phyloP scores from a whole-genome alignment of 305 asterid species.

The Fraxinus nigra region DNA sequence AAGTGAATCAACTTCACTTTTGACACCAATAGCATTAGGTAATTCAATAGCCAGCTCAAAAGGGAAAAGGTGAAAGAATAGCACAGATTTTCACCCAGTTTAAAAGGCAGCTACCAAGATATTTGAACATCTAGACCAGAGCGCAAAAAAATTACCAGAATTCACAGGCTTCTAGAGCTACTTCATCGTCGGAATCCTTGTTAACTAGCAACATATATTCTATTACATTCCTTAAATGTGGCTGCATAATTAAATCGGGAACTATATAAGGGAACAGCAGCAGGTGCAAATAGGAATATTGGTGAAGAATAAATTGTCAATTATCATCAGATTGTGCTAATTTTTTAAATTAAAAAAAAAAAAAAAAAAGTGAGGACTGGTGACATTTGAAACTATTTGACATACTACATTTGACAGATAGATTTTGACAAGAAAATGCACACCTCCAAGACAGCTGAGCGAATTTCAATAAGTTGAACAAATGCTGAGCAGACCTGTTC shows the following conservation, averaged over 20 bases:
- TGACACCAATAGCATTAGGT: neutral
- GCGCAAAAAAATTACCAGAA: conserved; percentile 59
- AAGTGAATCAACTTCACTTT: neutral
- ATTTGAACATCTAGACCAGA: neutral
- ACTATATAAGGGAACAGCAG: conserved; percentile 29
- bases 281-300: neutral
- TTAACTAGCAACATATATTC: conserved; percentile 90
- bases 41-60: neutral
- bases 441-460: conserved; percentile 79
- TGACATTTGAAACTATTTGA: conserved; percentile 7
- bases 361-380: neutral
- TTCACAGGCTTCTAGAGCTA: conserved; percentile 99
- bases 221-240: conserved; percentile 80
- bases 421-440: conserved; percentile 15
- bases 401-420: neutral
- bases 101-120: neutral
- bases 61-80: neutral
- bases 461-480: conserved; percentile 91
- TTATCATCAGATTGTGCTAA: neutral
- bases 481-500: conserved; percentile 95
- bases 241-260: conserved; percentile 50
- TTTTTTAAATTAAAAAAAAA: neutral
- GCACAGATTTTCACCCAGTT: neutral
- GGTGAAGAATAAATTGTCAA: neutral
- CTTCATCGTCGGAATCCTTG: conserved; percentile 91